These are phyloP conservation scores for Fraxinus sp. DNA, from an alignment of 305 asterid species.

Conservation along the genomic window DNA sequence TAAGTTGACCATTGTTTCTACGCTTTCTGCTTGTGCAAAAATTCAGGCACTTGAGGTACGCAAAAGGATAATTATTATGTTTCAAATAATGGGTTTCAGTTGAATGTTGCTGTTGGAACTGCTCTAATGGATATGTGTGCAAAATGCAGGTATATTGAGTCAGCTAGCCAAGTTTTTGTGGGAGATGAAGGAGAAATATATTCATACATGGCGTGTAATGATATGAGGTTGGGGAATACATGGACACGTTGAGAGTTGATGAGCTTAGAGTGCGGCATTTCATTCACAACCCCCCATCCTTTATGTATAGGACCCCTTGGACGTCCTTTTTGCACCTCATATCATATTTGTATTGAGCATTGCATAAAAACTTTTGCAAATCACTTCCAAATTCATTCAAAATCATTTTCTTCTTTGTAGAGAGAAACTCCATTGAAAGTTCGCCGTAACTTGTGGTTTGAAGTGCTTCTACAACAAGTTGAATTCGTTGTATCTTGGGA, in stretches of 20 bases:
- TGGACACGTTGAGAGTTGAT: conserved; percentile 23
- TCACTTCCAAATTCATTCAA: no score
- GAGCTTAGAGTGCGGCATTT: no score
- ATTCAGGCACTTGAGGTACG: conserved; percentile 43
- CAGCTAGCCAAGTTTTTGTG: conserved; percentile 34
- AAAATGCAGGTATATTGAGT: conserved; percentile 39
- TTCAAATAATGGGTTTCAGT: conserved; percentile 17
- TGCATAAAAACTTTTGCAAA: no score
- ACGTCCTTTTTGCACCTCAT: no score
- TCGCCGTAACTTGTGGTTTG: no score
- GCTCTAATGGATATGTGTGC: conserved; percentile 51
- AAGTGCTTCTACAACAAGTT: no score
- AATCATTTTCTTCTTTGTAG: no score
- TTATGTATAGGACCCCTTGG: no score
- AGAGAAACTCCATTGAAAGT: no score
- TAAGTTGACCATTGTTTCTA: conserved; percentile 37
- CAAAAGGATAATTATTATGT: conserved; percentile 23
- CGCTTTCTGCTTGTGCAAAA: conserved; percentile 39
- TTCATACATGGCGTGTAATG: conserved; percentile 45
- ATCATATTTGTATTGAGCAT: no score
- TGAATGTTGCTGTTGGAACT: conserved; percentile 31
- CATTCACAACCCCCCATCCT: no score
- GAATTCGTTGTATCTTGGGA: no score
- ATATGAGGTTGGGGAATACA: conserved; percentile 47
- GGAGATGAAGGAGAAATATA: conserved; percentile 33